Percentiles rank a stretch among this genome's conserved stretches.
phyloP scores from a whole-genome alignment of 2,329 filamentous ascomycete genomes.

The Diplodia sapinea region DNA sequence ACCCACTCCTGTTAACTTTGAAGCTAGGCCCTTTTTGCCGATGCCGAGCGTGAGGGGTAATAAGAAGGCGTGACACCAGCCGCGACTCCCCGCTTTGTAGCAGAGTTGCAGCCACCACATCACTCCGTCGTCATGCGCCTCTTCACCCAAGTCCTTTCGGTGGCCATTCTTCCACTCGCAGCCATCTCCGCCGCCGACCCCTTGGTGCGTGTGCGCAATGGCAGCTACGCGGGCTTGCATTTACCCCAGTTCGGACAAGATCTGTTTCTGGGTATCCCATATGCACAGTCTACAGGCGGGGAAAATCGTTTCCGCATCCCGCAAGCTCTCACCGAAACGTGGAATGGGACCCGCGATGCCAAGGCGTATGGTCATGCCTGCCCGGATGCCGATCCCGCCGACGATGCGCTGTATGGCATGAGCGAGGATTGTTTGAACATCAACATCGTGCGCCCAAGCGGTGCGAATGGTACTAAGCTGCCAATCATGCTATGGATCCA shows the following conservation, averaged over 20 bases:
- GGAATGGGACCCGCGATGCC: constrained; percentile 23
- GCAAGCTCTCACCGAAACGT: constrained; percentile 23
- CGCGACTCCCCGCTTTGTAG: too few species aligned
- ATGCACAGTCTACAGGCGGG: constrained; percentile 35
- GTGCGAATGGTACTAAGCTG: constrained; percentile 6
- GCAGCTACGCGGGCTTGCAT: constrained; percentile 44
- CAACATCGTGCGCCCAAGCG: constrained; percentile 27
- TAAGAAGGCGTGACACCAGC: too few species aligned
- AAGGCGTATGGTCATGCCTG: constrained; percentile 20
- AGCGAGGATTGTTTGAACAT: constrained; percentile 30
- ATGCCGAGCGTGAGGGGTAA: too few species aligned
- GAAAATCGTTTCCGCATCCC: constrained; percentile 27
- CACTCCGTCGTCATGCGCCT: neutral
- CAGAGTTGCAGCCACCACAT: too few species aligned
- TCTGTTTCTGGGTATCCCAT: constrained; percentile 42
- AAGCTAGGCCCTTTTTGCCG: too few species aligned
- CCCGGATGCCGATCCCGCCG: constrained; percentile 12
- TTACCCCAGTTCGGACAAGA: constrained; percentile 43
- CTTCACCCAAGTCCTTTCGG: neutral
- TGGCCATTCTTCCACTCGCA: neutral
- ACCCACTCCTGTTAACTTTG: too few species aligned
- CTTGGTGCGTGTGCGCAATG: constrained; percentile 41
- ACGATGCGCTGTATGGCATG: constrained; percentile 27
- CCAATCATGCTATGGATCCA: constrained; percentile 27
- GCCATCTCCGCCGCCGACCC: constrained; percentile 1